These are phyloP conservation scores for Pythium folliculosum DNA, from an alignment of 352 stramenopile species.

Conservation along the genomic window DNA sequence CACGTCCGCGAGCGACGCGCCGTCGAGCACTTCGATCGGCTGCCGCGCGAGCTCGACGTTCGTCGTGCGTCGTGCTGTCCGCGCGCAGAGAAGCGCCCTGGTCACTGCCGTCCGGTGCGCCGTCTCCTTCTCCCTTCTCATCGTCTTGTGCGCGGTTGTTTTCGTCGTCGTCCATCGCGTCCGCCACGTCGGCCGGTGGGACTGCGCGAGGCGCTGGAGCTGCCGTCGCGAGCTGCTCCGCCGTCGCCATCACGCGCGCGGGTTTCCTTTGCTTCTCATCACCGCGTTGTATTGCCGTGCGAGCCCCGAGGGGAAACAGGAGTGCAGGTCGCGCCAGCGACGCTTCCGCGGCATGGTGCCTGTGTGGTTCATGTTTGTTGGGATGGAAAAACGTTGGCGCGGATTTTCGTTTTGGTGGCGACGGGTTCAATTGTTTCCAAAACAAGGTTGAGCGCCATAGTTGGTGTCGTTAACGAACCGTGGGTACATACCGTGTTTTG, in stretches of 20 bases:
- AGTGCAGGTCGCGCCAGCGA: constrained; percentile 9
- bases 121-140: neutral
- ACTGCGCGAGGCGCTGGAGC: constrained; percentile 28
- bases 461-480: no score
- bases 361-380: no score
- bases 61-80: no score
- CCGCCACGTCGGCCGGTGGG: constrained; percentile 20
- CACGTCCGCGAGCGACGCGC: constrained; percentile 31
- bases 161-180: constrained; percentile 1
- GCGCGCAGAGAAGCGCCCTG: no score
- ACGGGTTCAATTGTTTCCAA: no score
- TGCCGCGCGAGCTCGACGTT: constrained; percentile 12
- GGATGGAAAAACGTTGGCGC: no score
- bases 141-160: neutral
- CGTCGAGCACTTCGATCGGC: constrained; percentile 31
- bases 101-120: neutral
- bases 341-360: neutral
- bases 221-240: constrained; percentile 2
- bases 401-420: no score
- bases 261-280: constrained; percentile 3
- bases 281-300: neutral
- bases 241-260: constrained; percentile 3
- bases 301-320: neutral
- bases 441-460: no score
- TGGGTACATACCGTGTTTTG: no score